Conservation (phyloP, 805 yeast species). For the Phaffomyces opuntiae region DNA sequence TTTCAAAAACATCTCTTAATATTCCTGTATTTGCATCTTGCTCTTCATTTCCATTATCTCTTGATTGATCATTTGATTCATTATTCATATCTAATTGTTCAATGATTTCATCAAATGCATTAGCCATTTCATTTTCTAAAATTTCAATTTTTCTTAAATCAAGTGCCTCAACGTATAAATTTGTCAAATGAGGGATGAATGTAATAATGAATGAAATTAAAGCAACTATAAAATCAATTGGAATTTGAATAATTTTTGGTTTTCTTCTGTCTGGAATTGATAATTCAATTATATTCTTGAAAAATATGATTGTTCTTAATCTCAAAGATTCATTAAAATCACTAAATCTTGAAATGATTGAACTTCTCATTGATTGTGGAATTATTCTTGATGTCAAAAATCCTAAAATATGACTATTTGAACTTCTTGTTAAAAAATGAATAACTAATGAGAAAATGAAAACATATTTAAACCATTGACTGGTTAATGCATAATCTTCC, state of each 20-base stretch:
- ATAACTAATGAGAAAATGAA: neutral
- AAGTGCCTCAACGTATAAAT: neutral
- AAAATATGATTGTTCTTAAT: neutral
- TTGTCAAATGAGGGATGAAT: neutral
- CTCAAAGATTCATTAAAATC: neutral
- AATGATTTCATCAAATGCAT: neutral
- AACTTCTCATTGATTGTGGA: neutral
- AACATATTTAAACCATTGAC: neutral
- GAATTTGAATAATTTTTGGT: neutral
- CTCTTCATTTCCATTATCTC: neutral
- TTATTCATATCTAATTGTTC: neutral
- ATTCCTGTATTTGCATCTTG: neutral
- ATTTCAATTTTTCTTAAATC: neutral
- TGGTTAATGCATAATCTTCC: neutral
- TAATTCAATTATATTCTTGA: neutral
- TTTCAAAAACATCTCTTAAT: too few relatives aligned
- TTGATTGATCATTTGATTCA: neutral
- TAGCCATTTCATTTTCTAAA: neutral
- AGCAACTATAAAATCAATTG: neutral
- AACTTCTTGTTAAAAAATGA: conserved; percentile 1
- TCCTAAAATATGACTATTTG: neutral
- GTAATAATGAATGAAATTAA: neutral
- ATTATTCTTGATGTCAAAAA: neutral
- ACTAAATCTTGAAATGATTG: neutral
- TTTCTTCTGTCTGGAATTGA: neutral